phyloP scores from a whole-genome alignment of 2,329 filamentous ascomycete species.

The Trichophyton mentagrophytes region DNA sequence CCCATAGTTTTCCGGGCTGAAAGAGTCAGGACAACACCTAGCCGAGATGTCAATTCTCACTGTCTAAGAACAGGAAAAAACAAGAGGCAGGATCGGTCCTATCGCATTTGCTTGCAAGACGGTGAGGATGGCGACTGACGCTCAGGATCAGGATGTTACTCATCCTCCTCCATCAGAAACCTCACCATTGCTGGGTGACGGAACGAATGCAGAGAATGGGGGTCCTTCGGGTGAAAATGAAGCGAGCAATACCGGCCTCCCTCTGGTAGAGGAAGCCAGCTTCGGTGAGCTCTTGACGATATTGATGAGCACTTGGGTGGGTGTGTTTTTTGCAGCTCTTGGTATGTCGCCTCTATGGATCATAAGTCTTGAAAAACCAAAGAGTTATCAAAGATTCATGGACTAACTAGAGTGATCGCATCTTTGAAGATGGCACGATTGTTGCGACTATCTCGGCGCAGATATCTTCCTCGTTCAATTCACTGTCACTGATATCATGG shows the following conservation, averaged over 20 bases:
- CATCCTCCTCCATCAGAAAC: constrained; percentile 9
- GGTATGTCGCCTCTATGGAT: constrained; percentile 21
- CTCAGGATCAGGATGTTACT: background rate
- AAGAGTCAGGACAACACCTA: background rate
- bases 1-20: background rate
- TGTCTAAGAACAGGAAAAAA: background rate
- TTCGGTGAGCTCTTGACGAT: constrained; percentile 36
- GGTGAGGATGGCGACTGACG: background rate
- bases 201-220: constrained; percentile 4
- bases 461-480: constrained; percentile 72
- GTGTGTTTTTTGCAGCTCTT: constrained; percentile 45
- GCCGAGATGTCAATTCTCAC: background rate
- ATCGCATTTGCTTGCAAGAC: background rate
- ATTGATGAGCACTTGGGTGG: constrained; percentile 40
- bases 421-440: constrained; percentile 54
- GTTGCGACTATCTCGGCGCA: constrained; percentile 75
- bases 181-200: constrained; percentile 11
- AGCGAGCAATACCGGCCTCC: constrained; percentile 9
- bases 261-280: constrained; percentile 33
- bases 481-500: constrained; percentile 72
- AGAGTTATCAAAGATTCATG: background rate
- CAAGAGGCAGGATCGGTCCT: background rate
- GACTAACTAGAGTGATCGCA: constrained; percentile 2
- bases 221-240: background rate
- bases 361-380: background rate